Conservation (phyloP, 1,284 basidiomycete species). For the Fistulina hepatica region DNA sequence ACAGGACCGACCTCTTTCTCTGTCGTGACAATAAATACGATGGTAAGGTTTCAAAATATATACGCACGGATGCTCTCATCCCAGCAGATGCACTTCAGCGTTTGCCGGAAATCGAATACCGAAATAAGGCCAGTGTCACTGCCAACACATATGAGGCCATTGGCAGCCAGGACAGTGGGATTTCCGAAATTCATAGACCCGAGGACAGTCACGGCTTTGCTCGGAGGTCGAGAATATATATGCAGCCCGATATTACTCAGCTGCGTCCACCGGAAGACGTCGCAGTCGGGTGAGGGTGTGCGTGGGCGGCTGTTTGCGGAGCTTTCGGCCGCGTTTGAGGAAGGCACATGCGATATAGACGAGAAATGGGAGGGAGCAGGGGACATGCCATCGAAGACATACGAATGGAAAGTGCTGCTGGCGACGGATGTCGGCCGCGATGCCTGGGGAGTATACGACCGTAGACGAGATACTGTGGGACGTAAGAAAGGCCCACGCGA, state of each 20-base stretch:
- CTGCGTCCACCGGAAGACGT: slow-evolving; percentile 74
- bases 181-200: slow-evolving; percentile 45
- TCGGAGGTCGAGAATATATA: slow-evolving; percentile 42
- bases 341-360: slow-evolving; percentile 44
- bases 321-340: slow-evolving; percentile 17
- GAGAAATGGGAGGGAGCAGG: slow-evolving; percentile 62
- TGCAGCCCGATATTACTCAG: slow-evolving; percentile 49
- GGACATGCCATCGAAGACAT: slow-evolving; percentile 47
- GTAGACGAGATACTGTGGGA: slow-evolving; percentile 74
- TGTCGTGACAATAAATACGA: slow-evolving; percentile 20
- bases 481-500: slow-evolving; percentile 51
- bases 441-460: slow-evolving; percentile 50
- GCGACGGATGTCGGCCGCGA: slow-evolving; percentile 40
- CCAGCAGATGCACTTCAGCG: slow-evolving; percentile 70
- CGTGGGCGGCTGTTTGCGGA: slow-evolving; percentile 18
- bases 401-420: slow-evolving; percentile 35
- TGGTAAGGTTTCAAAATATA: not conserved
- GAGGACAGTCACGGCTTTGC: slow-evolving; percentile 53
- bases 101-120: slow-evolving; percentile 89
- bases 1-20: slow-evolving; percentile 66
- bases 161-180: slow-evolving; percentile 77
- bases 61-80: slow-evolving; percentile 52
- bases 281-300: slow-evolving; percentile 27
- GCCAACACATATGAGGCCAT: slow-evolving; percentile 86
- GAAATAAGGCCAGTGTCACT: slow-evolving; percentile 69